These are phyloP conservation scores for Ormosia semicastrata DNA, from an alignment of 306 rosid genomes.

Conservation along the genomic window DNA sequence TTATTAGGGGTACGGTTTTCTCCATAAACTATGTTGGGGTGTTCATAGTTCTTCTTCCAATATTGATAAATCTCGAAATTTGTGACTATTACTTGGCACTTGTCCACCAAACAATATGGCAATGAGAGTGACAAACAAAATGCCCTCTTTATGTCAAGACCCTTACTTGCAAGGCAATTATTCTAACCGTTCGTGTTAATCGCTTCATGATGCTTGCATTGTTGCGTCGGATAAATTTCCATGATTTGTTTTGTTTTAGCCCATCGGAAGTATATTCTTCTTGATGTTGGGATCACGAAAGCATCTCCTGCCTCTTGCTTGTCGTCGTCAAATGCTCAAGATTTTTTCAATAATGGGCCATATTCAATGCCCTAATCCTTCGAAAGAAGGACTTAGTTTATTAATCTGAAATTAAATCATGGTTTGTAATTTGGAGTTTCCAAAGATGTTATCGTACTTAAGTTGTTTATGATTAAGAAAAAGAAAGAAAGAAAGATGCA, in stretches of 20 bases:
- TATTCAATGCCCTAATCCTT: not conserved
- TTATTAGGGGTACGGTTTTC: too few relatives aligned
- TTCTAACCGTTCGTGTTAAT: not conserved
- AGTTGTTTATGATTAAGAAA: too few relatives aligned
- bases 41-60: not conserved
- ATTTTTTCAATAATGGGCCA: not conserved
- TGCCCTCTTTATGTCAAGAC: not conserved
- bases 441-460: not conserved
- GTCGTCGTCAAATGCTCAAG: not conserved
- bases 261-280: not conserved
- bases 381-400: not conserved
- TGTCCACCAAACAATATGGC: not conserved
- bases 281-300: not conserved
- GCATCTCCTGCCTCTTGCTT: not conserved
- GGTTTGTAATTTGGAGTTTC: not conserved
- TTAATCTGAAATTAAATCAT: not conserved
- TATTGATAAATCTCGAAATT: not conserved
- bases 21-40: too few relatives aligned
- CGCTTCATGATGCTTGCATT: slow-evolving; percentile 5
- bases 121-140: not conserved
- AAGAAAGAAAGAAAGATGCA: not conserved
- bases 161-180: slow-evolving; percentile 23
- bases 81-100: not conserved
- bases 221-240: not conserved
- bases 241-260: not conserved